phyloP scores from a whole-genome alignment of 257 asterid genomes.

The Jaltomata sinuosa region DNA sequence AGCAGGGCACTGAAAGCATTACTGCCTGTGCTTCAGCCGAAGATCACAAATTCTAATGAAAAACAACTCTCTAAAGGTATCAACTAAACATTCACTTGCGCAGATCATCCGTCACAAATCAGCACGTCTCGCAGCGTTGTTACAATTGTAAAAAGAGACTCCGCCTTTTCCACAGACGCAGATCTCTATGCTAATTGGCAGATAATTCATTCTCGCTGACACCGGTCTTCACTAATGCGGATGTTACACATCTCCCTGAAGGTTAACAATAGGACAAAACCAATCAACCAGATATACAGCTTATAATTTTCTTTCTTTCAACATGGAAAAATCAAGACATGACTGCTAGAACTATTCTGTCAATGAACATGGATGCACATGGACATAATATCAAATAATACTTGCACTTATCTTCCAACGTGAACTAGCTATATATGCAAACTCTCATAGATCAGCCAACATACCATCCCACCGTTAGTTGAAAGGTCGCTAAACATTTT shows the following conservation, averaged over 20 bases:
- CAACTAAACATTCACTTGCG: background rate
- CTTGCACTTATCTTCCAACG: background rate
- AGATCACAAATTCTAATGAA: background rate
- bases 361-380: background rate
- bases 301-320: background rate
- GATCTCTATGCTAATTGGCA: background rate
- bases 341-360: background rate
- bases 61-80: background rate
- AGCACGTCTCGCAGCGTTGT: background rate
- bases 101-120: background rate
- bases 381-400: background rate
- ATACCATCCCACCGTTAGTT: background rate
- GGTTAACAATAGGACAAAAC: background rate
- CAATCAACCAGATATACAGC: background rate
- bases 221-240: background rate
- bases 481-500: background rate
- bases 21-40: background rate
- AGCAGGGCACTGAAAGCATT: background rate
- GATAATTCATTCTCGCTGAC: background rate
- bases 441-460: background rate
- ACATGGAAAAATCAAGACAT: background rate
- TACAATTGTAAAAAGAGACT: background rate
- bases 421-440: background rate
- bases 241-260: background rate
- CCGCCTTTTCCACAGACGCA: background rate